phyloP scores from a whole-genome alignment of 208 protist species.

The Crithidia expoeki region DNA sequence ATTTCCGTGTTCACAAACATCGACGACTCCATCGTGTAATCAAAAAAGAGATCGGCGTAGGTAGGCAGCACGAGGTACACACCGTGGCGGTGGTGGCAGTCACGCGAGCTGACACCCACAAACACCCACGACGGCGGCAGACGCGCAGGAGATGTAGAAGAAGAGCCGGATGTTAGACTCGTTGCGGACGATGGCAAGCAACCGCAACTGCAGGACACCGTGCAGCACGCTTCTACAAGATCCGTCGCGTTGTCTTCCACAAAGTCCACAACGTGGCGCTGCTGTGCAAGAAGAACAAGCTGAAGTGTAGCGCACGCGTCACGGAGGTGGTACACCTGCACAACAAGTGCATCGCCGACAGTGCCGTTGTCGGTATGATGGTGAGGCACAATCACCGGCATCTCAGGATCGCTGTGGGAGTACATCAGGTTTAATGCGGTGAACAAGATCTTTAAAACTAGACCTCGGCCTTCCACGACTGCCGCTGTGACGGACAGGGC shows the following conservation, averaged over 20 bases:
- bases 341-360: no score
- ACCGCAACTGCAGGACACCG: conserved; percentile 1
- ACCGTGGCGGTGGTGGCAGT: neutral
- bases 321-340: conserved; percentile 21
- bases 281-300: conserved; percentile 15
- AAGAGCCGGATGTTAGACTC: neutral
- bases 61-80: conserved; percentile 48
- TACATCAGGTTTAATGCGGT: no score
- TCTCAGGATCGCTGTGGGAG: neutral
- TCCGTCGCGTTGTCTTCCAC: conserved; percentile 11
- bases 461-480: no score
- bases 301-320: conserved; percentile 33
- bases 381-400: neutral
- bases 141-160: neutral
- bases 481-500: no score
- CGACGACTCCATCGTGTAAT: conserved; percentile 46
- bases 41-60: conserved; percentile 38
- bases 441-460: no score
- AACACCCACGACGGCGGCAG: conserved; percentile 9
- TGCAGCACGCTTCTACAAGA: conserved; percentile 9
- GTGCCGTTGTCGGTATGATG: neutral
- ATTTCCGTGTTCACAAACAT: conserved; percentile 44
- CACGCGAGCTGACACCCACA: neutral
- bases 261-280: conserved; percentile 9
- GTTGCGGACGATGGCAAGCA: no score